Conservation (phyloP, 83 land plant genomes). For the Diphasiastrum complanatum region DNA sequence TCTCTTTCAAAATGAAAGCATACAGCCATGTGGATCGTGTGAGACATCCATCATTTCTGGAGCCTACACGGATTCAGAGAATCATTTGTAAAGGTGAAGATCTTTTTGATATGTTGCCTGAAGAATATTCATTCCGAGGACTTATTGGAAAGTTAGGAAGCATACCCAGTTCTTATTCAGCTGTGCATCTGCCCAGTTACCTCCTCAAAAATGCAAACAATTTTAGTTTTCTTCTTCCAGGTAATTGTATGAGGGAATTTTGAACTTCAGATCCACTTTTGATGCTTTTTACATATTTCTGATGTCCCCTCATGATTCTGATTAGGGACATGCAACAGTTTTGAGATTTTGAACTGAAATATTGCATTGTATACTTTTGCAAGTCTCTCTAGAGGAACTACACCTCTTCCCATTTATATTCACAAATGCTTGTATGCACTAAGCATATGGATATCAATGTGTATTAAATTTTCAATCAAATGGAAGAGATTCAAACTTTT, state of each 20-base stretch:
- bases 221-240: slow-evolving; percentile 70
- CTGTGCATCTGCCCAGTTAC: slow-evolving; percentile 59
- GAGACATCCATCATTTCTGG: slow-evolving; percentile 29
- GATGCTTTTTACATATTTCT: no score
- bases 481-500: no score
- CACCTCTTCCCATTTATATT: no score
- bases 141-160: slow-evolving; percentile 63
- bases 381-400: no score
- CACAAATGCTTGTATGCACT: no score
- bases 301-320: no score
- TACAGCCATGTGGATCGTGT: slow-evolving; percentile 90
- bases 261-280: no score
- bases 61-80: slow-evolving; percentile 49
- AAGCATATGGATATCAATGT: no score
- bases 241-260: slow-evolving; percentile 56
- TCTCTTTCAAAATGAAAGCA: slow-evolving; percentile 77
- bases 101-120: slow-evolving; percentile 86
- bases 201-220: slow-evolving; percentile 51
- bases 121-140: slow-evolving; percentile 66
- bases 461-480: no score
- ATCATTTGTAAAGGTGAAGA: slow-evolving; percentile 63
- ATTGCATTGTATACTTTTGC: no score
- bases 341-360: no score
- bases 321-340: no score
- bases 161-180: slow-evolving; percentile 57